Base-by-base conservation (phyloP, 441 rosid genomes). In the Jatropha multifida region DNA sequence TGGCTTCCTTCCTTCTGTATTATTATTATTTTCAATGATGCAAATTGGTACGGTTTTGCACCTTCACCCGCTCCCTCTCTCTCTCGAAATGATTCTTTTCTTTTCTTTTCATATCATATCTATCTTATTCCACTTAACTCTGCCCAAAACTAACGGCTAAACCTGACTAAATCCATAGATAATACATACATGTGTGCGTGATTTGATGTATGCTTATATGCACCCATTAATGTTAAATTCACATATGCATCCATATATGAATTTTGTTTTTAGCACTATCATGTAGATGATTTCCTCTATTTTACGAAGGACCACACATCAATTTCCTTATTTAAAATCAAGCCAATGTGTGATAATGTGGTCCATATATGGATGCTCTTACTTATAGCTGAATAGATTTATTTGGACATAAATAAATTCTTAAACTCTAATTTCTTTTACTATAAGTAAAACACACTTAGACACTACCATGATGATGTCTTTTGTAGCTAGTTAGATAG, bases 21-120 rank as follows among this genome's bases (percentile, higher is more conserved):
- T 32, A 32, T 32, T 48, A 67, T 68, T 20, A 49, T 76, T 69
- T 44, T 67, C 82, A 73, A 81, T 81, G 77, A 81, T 84, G 72
- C 74, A 67, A 52, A 44, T 74, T 65, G 32, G 61, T 51, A 68
- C 76, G 62, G 37, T n/a, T 42, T 41, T 52, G 49, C 66, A 54
- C 0, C n/a, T 18, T 48, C 40, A 10, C 10, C 5, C 14, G 11
- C 32, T 55, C 44, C 14, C 49, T 37, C 69, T 38, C 44, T 41
- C 67, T 11, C 18, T 51, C 3, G 14, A 51, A 51, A 51, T 51
- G 15, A 51, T 51, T 51, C 4, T 14, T 12, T 12, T 51, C 4
- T 14, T 12, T 12, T 51, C 17, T 51, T 10, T 12, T 51, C 17
- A 14, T 12, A 51, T 51, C 7, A 14, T 12, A 51, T 51, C 7